phyloP scores from a whole-genome alignment of 257 asterid species.

The Thymus quinquecostatus region DNA sequence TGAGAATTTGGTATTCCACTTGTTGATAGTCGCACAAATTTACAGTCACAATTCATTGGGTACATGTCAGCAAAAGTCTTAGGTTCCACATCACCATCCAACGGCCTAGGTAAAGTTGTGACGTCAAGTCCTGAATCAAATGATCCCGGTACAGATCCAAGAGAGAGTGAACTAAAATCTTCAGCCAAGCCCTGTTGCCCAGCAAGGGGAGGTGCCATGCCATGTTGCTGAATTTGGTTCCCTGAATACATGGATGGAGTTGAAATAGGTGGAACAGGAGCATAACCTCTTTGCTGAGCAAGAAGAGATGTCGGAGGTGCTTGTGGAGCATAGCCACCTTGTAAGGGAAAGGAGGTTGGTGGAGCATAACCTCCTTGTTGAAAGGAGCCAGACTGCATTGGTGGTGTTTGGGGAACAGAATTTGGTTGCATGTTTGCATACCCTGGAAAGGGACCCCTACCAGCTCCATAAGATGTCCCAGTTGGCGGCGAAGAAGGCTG shows the following conservation, averaged over 20 bases:
- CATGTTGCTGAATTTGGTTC: conserved; percentile 57
- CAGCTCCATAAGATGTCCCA: conserved; percentile 53
- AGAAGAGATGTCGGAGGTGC: conserved; percentile 46
- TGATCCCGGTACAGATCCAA: conserved; percentile 88
- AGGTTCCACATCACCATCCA: conserved; percentile 80
- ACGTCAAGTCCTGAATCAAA: conserved; percentile 75
- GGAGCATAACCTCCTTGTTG: conserved; percentile 66
- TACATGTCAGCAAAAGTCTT: conserved; percentile 58
- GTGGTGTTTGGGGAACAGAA: conserved; percentile 57
- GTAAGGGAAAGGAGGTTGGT: conserved; percentile 54
- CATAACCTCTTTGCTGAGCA: conserved; percentile 65
- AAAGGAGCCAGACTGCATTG: conserved; percentile 49
- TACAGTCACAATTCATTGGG: conserved; percentile 78
- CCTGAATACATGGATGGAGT: conserved; percentile 46
- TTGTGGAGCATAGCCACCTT: conserved; percentile 61
- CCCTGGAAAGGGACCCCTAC: conserved; percentile 69
- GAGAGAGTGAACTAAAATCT: conserved; percentile 78
- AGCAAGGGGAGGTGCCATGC: conserved; percentile 54
- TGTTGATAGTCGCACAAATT: conserved; percentile 70
- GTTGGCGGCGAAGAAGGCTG: conserved; percentile 69
- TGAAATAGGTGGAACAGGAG: conserved; percentile 54
- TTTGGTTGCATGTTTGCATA: conserved; percentile 59
- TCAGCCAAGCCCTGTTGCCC: conserved; percentile 62
- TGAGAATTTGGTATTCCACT: conserved; percentile 77
- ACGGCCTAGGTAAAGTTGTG: conserved; percentile 83